Evolutionary conservation across 257 asterid species (phyloP).

Genomic region (Fraxinus pennsylvanica): DNA sequence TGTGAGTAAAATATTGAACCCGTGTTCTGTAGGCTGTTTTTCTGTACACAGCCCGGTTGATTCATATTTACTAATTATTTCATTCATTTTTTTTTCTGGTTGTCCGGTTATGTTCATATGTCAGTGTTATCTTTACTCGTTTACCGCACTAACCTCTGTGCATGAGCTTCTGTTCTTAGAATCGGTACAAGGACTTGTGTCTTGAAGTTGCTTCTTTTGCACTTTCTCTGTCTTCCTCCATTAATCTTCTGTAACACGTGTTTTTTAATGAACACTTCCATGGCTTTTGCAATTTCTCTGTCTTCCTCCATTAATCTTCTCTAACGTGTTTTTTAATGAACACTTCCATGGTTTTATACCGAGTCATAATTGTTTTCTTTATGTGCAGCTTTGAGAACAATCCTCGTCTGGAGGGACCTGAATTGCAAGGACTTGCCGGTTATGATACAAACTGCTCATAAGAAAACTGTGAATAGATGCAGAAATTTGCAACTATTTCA

Average conservation of each 20-base stretch:
- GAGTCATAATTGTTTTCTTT: not conserved
- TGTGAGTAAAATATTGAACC: no score
- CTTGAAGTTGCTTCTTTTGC: not conserved
- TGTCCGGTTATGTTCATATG: not conserved
- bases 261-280: not conserved
- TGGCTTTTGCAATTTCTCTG: not conserved
- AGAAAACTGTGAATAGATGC: slow-evolving; percentile 22
- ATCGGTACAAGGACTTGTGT: not conserved
- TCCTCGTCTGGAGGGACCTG: slow-evolving; percentile 88
- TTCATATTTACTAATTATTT: not conserved
- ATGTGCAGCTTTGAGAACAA: slow-evolving; percentile 77
- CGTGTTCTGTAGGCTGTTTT: no score
- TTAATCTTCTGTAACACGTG: not conserved
- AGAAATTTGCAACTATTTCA: slow-evolving; percentile 24
- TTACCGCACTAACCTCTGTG: not conserved
- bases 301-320: not conserved
- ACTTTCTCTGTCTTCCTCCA: not conserved
- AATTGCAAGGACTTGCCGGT: slow-evolving; percentile 83
- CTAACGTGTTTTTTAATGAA: not conserved
- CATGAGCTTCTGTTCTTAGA: not conserved
- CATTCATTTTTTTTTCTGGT: not conserved
- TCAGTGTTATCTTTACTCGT: not conserved
- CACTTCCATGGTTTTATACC: not conserved
- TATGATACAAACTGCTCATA: slow-evolving; percentile 79
- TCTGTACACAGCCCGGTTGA: no score